Base-by-base conservation (phyloP, 2,329 filamentous ascomycete species). In the Diaporthe sp. region DNA sequence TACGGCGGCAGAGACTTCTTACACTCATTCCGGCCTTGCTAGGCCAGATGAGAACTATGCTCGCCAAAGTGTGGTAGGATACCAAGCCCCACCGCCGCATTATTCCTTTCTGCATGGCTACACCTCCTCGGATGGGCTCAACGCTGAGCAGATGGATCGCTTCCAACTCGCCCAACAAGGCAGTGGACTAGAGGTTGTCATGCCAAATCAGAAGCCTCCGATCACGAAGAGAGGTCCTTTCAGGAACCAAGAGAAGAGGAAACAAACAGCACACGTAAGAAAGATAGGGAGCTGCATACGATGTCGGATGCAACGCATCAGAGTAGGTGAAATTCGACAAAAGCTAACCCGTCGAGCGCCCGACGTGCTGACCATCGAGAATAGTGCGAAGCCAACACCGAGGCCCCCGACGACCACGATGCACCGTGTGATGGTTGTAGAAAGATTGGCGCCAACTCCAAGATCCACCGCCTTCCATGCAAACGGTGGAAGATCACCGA, bases 401-500 rank as follows among this genome's bases (percentile, higher is more conserved):
- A 84, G 2, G 28, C 66, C 8, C 73, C 70, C 9, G 73, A 75
- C 1, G 83, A 90, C 73, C 85, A 86, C 28, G 80, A 80, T 12
- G 89, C 87, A 0, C 81, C 84, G 9, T 92, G 90, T 77, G 73
- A 88, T 28, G 88, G 88, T 4, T 92, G 90, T 81, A 85, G 85
- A 74, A 91, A 87, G 75, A 72, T 76, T 35, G 85, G 89, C 7
- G 81, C 84, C 22, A 86, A 85, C 75, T 85, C 83, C n/a, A 89
- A 87, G 76, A 83, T 89, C 2, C 87, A 86, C 77, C 86, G 88
- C 8, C 85, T 91, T 55, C 89, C 89, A 12, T 92, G 90, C 77
- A 82, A 91, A 70, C 86, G 90, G n/a, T 89, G 89, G 80, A 92
- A 91, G 79, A 88, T 92, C 76, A 89, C 87, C 13, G 89, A 91